Evolutionary conservation across 148 eudicot genomes (phyloP).

Genomic region (Persicaria maculosa): DNA sequence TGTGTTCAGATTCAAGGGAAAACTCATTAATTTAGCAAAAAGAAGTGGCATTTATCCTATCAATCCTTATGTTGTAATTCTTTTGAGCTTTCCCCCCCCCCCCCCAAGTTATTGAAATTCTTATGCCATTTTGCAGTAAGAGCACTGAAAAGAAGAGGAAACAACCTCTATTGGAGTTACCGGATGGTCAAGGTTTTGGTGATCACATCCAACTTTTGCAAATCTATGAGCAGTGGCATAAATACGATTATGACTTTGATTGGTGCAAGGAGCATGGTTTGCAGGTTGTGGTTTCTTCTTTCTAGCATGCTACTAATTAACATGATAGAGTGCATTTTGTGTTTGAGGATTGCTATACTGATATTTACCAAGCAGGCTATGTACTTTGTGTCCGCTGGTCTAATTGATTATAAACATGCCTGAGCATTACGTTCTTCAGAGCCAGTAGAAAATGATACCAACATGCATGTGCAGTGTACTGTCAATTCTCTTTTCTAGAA

Average conservation of each 20-base stretch:
- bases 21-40: neutral
- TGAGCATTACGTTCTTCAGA: neutral
- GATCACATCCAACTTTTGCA: slow-evolving; percentile 92
- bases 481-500: neutral
- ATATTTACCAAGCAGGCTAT: neutral
- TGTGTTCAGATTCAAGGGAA: neutral
- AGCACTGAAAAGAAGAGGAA: slow-evolving; percentile 82
- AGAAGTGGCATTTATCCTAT: neutral
- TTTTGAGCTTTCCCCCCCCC: neutral
- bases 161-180: slow-evolving; percentile 55
- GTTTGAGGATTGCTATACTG: neutral
- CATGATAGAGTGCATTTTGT: neutral
- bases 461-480: neutral
- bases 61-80: neutral
- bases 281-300: slow-evolving; percentile 37
- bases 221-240: slow-evolving; percentile 83
- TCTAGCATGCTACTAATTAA: neutral
- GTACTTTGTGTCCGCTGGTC: neutral
- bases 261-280: slow-evolving; percentile 90
- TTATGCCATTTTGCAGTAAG: slow-evolving; percentile 35
- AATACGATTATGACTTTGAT: slow-evolving; percentile 51
- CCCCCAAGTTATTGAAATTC: neutral
- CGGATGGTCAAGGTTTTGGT: slow-evolving; percentile 89
- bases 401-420: neutral
- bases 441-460: neutral